Conservation (phyloP, 2,329 filamentous ascomycete genomes). For the Colletotrichum eleusines region DNA sequence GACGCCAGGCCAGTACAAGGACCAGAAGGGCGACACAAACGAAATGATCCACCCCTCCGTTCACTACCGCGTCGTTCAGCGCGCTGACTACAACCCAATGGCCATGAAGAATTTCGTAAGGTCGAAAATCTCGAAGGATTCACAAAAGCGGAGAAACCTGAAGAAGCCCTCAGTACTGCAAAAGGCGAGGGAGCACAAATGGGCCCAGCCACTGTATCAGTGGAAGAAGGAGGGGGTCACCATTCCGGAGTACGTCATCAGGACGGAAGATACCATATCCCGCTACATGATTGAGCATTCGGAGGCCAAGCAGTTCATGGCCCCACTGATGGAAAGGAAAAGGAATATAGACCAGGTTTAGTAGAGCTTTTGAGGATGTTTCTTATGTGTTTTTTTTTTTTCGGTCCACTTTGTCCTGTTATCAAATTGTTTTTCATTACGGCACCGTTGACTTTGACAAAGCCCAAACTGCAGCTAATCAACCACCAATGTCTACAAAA, state of each 20-base stretch:
- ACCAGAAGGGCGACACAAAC: constrained; percentile 15
- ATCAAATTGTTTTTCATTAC: background rate
- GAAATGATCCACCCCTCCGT: constrained; percentile 36
- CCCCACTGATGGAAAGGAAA: background rate
- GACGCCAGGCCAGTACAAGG: constrained; percentile 34
- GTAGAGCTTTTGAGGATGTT: background rate
- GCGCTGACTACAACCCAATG: background rate
- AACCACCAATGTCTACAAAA: too few relatives aligned
- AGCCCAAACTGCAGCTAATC: background rate
- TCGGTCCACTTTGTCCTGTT: background rate
- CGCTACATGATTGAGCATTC: constrained; percentile 9
- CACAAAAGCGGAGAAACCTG: too few relatives aligned
- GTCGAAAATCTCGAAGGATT: background rate
- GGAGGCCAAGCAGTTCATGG: background rate
- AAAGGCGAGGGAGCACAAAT: background rate
- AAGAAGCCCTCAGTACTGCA: too few relatives aligned
- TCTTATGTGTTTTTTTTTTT: background rate
- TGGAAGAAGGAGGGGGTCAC: constrained; percentile 22
- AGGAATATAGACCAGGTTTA: background rate
- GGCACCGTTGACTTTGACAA: background rate
- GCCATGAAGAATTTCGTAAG: background rate
- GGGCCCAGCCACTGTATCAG: background rate
- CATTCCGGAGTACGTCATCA: constrained; percentile 35
- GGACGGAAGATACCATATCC: background rate
- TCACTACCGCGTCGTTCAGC: constrained; percentile 2